Evolutionary conservation across 1,139 yeast genomes (phyloP), one percentile per base, ranked within the genome.

Genomic region (Suhomyces taliae): DNA sequence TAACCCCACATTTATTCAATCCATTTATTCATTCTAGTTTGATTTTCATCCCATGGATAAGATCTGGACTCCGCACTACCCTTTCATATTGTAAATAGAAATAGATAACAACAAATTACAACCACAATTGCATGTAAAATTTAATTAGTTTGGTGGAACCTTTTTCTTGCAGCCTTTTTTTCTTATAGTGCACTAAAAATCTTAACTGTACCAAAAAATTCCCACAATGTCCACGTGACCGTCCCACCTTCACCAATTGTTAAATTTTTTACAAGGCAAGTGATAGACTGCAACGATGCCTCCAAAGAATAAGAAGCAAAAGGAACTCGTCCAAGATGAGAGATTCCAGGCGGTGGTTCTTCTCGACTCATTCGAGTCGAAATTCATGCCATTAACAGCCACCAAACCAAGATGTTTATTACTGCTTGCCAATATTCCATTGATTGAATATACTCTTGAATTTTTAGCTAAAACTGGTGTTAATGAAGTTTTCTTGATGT

Each of bases 391-490:
- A 7, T 73, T 95, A 56, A 87, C 98, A 0, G 77, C 89, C 6
- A 83, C 82, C 33, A 81, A 75, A 52, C 99, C 99, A 36, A 77
- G 97, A 63, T 93, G 99, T 68, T 74, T 93, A 40, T 72, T 93
- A 53, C 97, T 97, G 2, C 72, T 93, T 50, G 97, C 96, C 36
- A 91, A 90, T 61, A 90, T 89, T 9, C 99, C 99, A 4, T 76
- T 93, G 59, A 83, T 93, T 53, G 99, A 93, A 64, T 93, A 95
- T 63, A 95, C 99, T 1, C 72, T 93, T 46, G 99, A 93, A 66
- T 93, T 93, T 61, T 74, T 93, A 44, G 97, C 98, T 12, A 87
- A 85, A 55, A 90, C 96, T 2, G 90, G 90, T 10, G 97, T 90
- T 35, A 82, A 83, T 53, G 98, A 93, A 61, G 97, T 95, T 4